Evolutionary conservation across 139 green algal genomes (phyloP), one percentile per base, ranked within the genome.

Genomic region (Chlamydomonas sphaeroides): DNA sequence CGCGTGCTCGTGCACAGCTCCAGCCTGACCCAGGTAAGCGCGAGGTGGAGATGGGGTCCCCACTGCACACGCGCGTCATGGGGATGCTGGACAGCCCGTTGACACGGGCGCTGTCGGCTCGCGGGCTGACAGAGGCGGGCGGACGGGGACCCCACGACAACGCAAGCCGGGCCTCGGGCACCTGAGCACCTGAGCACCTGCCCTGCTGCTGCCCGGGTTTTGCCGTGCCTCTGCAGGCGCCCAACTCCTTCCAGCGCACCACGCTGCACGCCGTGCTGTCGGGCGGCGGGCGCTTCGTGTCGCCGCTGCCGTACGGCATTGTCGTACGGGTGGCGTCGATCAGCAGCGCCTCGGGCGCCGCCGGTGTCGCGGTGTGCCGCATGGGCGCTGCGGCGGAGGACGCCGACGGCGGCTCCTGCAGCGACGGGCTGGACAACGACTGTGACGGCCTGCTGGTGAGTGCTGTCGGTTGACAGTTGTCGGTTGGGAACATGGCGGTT

Each of bases 381-480:
- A 48, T 48, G 6, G 25, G 5, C 35, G 23, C 32, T 8, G 21
- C 32, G 11, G 17, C 45, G 15, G 69, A 78, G 48, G 28, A 15
- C 33, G 32, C 33, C 14, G 15, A 36, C 32, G 69, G 38, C 69
- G 69, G n/a, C 2, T 48, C 32, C 3, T 78, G 69, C 69, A 32
- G 0, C 1, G 48, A 78, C 33, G 69, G 69, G 0, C 48, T 56
- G 8, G 69, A 78, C 26, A 65, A 78, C 32, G 69, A 78, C 32
- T 78, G 69, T 25, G 49, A 78, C 4, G 69, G 69, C n/a, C 69
- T 78, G 18, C 14, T n/a, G 33, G 69, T 65, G 18, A 45, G 49
- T 42, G 51, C 20, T 4, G 17, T 28, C 17, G 17, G 20, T 10
- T 4, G 17, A 4, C 17, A 61, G 17, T 17, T 4, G 17, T 25